These are phyloP conservation scores for Phytophthora quininea DNA, from an alignment of 352 stramenopile genomes.

Conservation along the genomic window DNA sequence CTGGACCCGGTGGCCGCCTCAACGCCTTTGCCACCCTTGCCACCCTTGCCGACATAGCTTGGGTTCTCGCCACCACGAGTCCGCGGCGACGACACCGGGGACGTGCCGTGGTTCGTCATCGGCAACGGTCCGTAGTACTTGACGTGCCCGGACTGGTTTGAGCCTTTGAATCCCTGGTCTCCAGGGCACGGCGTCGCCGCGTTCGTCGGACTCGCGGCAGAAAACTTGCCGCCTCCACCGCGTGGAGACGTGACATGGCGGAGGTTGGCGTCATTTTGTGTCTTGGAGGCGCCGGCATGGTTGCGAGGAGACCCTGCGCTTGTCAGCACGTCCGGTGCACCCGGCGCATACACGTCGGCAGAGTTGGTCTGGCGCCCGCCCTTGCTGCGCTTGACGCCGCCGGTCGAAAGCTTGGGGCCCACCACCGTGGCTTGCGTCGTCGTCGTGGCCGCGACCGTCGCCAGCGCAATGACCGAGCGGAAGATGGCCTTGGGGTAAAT, in stretches of 20 bases:
- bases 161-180: background rate
- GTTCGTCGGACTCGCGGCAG: constrained; percentile 40
- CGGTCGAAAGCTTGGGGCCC: constrained; percentile 26
- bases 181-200: background rate
- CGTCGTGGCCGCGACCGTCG: constrained; percentile 44
- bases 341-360: constrained; percentile 32
- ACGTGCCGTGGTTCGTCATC: constrained; percentile 6
- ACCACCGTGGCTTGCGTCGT: constrained; percentile 37
- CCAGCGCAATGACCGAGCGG: constrained; percentile 61
- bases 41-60: background rate
- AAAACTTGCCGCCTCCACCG: constrained; percentile 41
- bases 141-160: constrained; percentile 3
- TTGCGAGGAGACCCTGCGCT: constrained; percentile 47
- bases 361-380: constrained; percentile 33
- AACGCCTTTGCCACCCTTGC: constrained; percentile 12
- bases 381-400: constrained; percentile 29
- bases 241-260: constrained; percentile 48
- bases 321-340: constrained; percentile 1
- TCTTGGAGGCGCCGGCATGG: constrained; percentile 43
- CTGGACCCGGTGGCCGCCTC: constrained; percentile 1
- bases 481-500: constrained; percentile 69
- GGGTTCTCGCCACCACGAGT: background rate
- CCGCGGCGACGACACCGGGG: constrained; percentile 3
- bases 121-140: background rate
- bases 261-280: constrained; percentile 25